Evolutionary conservation across 352 stramenopile genomes (phyloP).

Genomic region (Globisporangium mamillatum): DNA sequence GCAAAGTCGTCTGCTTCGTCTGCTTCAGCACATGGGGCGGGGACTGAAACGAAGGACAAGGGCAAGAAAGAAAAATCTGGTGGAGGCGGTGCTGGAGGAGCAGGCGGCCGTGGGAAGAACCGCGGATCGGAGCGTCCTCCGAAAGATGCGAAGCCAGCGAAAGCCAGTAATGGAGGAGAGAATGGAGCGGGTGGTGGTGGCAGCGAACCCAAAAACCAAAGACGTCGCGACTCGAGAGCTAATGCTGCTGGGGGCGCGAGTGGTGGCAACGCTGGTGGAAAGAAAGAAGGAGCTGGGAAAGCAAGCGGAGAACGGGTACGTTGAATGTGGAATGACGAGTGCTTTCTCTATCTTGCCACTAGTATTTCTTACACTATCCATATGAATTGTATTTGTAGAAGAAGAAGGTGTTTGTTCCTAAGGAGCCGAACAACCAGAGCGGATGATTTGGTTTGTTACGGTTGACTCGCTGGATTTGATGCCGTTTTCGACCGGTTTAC

Average conservation of each 20-base stretch:
- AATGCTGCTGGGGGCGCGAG: conserved; percentile 5
- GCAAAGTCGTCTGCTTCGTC: background rate
- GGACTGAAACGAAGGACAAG: conserved; percentile 20
- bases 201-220: conserved; percentile 27
- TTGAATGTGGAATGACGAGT: background rate
- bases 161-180: conserved; percentile 15
- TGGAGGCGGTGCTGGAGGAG: background rate
- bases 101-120: conserved; percentile 25
- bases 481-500: background rate
- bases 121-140: conserved; percentile 17
- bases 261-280: conserved; percentile 13
- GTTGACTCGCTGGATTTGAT: background rate
- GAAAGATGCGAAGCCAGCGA: conserved; percentile 36
- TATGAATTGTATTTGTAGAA: conserved; percentile 28
- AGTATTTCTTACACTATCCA: no score
- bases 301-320: conserved; percentile 26
- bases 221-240: conserved; percentile 26
- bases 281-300: conserved; percentile 32
- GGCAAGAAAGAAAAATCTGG: conserved; percentile 14
- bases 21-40: background rate
- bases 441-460: conserved; percentile 4
- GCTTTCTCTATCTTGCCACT: background rate
- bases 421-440: conserved; percentile 28
- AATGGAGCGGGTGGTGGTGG: conserved; percentile 17
- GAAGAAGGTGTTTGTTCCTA: conserved; percentile 65